Base-by-base conservation (phyloP, 2,329 filamentous ascomycete species). In the Fusarium pininemorale region DNA sequence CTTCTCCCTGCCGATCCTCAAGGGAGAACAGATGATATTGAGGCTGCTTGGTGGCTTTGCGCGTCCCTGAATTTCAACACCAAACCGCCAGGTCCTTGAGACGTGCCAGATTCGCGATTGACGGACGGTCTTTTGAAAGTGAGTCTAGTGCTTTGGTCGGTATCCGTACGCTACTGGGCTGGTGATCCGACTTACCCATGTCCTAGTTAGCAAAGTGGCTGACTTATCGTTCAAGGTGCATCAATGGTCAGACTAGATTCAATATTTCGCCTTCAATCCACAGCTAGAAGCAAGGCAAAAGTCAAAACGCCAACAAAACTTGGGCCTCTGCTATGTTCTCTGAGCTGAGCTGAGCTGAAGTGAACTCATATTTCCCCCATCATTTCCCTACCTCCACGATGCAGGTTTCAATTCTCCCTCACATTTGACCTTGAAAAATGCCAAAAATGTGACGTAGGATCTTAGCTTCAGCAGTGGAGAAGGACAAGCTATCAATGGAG, bases 391-490 rank as follows among this genome's bases (percentile, higher is more conserved):
- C 54, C 32, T 67, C 13, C n/a, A 65, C 24, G 35, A 69, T 72
- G 51, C 63, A 71, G 42, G 67, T 72, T 74, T 74, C 67, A 69
- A 72, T 55, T 64, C 63, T 73, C 59, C 71, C 71, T 74, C 71
- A 72, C 70, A 66, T 66, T 51, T 53, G 62, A 53, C 65, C 57
- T 50, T 58, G 38, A 73, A 45, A 41, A 51, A 50, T 50, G 42
- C 30, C 41, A 50, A 56, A 66, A 61, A 53, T 60, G 69, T 74
- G 72, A 74, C 72, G 71, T 74, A 71, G 57, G 54, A 51, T 28
- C 37, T 47, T 32, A 66, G 45, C 61, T 59, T 71, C 35, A 41
- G 26, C 38, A 50, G 54, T 70, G 68, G 68, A 55, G 66, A 42
- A 48, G 24, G 47, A 45, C 67, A 38, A 70, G 54, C 66, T 63